phyloP scores from a whole-genome alignment of 2,329 filamentous ascomycete species.

The Emericellopsis cladophorae region DNA sequence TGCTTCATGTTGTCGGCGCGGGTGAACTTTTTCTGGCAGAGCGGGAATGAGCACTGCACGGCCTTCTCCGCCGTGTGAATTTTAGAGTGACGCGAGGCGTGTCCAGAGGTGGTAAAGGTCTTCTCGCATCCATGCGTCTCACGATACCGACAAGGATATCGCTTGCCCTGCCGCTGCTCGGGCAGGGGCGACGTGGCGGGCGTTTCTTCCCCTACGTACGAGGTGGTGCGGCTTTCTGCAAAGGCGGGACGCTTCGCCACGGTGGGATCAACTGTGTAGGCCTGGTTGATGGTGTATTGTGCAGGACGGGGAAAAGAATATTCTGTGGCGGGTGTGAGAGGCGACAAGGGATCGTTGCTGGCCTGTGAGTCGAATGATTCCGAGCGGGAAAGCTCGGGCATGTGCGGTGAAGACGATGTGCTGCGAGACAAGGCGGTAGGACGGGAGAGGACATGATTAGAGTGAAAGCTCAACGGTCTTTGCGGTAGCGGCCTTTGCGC shows the following conservation, averaged over 20 bases:
- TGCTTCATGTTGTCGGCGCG: constrained; percentile 83
- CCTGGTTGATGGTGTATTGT: constrained; percentile 23
- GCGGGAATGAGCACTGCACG: constrained; percentile 52
- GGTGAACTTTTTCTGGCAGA: constrained; percentile 70
- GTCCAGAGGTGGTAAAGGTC: constrained; percentile 74
- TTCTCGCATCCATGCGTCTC: constrained; percentile 62
- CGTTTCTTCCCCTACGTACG: constrained; percentile 33
- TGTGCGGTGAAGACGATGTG: constrained; percentile 33
- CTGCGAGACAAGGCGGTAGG: constrained; percentile 23
- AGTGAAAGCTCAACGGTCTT: constrained; percentile 17
- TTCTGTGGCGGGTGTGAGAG: constrained; percentile 38
- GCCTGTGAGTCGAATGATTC: constrained; percentile 49
- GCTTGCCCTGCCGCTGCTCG: constrained; percentile 41
- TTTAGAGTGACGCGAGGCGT: constrained; percentile 75
- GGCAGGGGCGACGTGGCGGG: constrained; percentile 20
- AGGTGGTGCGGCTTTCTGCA: constrained; percentile 29
- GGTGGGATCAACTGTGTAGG: constrained; percentile 17
- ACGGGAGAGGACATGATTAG: constrained; percentile 18
- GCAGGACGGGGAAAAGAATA: constrained; percentile 25
- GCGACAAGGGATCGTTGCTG: constrained; percentile 37
- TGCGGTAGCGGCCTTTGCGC: constrained; percentile 12
- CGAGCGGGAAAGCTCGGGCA: constrained; percentile 45
- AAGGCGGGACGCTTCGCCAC: constrained; percentile 28
- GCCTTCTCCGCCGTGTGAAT: constrained; percentile 75
- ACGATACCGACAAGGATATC: constrained; percentile 62